Evolutionary conservation across 2,329 filamentous ascomycete species (phyloP), one percentile per base, ranked within the genome.

Genomic region (Aaosphaeria pasadenensis): DNA sequence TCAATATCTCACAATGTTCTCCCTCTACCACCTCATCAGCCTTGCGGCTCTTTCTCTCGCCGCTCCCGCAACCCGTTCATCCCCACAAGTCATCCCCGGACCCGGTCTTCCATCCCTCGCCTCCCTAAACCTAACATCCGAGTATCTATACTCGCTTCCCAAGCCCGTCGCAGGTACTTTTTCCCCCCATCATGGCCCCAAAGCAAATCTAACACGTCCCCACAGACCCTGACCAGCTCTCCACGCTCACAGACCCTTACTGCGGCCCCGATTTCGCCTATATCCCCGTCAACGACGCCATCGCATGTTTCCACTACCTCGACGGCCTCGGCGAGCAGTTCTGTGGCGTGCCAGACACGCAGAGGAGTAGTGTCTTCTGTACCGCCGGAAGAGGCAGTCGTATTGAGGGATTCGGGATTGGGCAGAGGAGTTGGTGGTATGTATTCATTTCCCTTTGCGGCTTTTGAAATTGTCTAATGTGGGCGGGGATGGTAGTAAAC

Each of bases 281-380:
- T n/a, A 24, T 24, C 9, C 44, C 46, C 11, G 54, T 55, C n/a
- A 44, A 48, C 7, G 48, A 48, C 24, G 41, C 47, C 1, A 52
- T 57, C n/a, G 42, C 45, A 9, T 57, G 52, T 46, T 53, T 43
- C 41, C 31, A 55, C 17, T 57, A 55, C 43, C 39, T 55, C 6
- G 45, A 30, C 11, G 47, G 30, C n/a, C 42, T 56, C 2, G 54
- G 46, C 6, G 50, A 39, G 2, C 43, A 39, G 5, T 35, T 9
- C 11, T 55, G 54, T 28, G 46, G 30, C n/a, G 44, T 36, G 33
- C n/a, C 33, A 3, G 33, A 36, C 7, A 36, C 9, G n/a, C n/a
- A n/a, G 33, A 9, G 33, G 9, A 36, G 33, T 36, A n/a, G n/a
- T 9, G 33, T 36, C 2, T 36, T 36, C n/a, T 36, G 33, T 4